These are phyloP conservation scores for Daldinia decipiens DNA, from an alignment of 495 filamentous ascomycete genomes.

Conservation along the genomic window DNA sequence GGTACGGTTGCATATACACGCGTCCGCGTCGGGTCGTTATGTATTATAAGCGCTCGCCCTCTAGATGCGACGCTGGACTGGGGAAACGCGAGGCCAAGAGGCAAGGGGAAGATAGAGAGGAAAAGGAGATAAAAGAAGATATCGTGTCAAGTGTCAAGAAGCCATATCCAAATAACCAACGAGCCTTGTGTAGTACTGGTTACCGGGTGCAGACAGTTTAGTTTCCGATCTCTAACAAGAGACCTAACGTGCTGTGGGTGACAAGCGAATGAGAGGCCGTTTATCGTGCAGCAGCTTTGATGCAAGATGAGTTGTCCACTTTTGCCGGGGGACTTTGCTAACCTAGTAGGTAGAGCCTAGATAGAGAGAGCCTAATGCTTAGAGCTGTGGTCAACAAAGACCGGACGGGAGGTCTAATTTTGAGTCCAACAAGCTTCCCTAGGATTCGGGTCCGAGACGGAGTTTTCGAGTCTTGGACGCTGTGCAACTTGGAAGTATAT, in stretches of 20 bases:
- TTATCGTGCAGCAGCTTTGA: constrained; percentile 53
- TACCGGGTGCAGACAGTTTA: constrained; percentile 41
- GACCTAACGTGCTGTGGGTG: constrained; percentile 30
- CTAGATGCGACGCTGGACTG: constrained; percentile 36
- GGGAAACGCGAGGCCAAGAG: constrained; percentile 37
- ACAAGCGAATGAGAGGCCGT: constrained; percentile 52
- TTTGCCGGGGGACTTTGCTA: constrained; percentile 31
- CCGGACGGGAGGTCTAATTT: constrained; percentile 11
- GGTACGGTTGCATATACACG: constrained; percentile 41
- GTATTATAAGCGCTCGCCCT: constrained; percentile 32
- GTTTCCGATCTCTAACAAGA: constrained; percentile 40
- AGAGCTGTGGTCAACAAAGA: constrained; percentile 31
- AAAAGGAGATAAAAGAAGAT: constrained; percentile 26
- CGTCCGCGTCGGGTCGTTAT: constrained; percentile 32
- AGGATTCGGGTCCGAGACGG: constrained; percentile 41
- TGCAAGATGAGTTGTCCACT: constrained; percentile 64
- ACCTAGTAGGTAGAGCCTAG: not conserved
- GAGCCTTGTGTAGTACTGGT: constrained; percentile 41
- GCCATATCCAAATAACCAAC: constrained; percentile 43
- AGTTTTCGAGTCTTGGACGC: constrained; percentile 39
- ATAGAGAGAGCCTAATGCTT: not conserved
- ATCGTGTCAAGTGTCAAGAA: constrained; percentile 41
- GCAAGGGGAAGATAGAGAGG: constrained; percentile 18
- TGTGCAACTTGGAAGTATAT: constrained; percentile 38
- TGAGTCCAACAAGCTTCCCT: constrained; percentile 23